phyloP scores from a whole-genome alignment of 805 yeast genomes.

The Candida chilensis region DNA sequence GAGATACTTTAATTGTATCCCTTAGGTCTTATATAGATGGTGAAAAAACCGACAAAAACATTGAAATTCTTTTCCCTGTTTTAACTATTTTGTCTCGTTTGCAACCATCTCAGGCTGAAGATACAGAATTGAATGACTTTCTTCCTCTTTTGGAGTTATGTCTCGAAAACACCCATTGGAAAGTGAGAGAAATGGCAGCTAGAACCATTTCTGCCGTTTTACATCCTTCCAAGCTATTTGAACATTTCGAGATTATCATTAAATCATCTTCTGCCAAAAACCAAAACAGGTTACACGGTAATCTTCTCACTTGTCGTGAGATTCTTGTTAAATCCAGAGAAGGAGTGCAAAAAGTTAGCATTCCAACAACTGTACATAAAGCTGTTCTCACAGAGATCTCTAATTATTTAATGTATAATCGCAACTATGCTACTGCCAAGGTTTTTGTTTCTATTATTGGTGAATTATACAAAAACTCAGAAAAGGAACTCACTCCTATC shows the following conservation, averaged over 20 bases:
- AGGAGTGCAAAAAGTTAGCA: not conserved
- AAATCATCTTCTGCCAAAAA: conserved; percentile 3
- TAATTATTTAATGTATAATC: conserved; percentile 9
- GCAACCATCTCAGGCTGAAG: conserved; percentile 48
- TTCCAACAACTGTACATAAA: not conserved
- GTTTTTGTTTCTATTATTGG: conserved; percentile 14
- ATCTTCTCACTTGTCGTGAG: conserved; percentile 29
- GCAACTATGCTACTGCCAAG: conserved; percentile 21
- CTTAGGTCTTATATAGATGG: conserved; percentile 18
- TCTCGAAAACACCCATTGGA: conserved; percentile 58
- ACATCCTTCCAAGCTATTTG: conserved; percentile 14
- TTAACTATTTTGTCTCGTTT: conserved; percentile 64
- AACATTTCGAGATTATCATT: conserved; percentile 16
- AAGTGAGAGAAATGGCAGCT: conserved; percentile 82
- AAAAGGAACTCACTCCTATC: conserved; percentile 1
- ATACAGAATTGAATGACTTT: conserved; percentile 40
- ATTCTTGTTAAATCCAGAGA: conserved; percentile 6
- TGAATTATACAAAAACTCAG: conserved; percentile 4
- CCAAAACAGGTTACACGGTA: conserved; percentile 54
- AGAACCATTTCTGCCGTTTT: conserved; percentile 50
- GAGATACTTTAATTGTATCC: conserved; percentile 34
- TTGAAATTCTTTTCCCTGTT: conserved; percentile 68
- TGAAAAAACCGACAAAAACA: conserved; percentile 12
- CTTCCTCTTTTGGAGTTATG: conserved; percentile 34
- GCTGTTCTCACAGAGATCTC: not conserved